Evolutionary conservation across 208 protist species (phyloP).

Genomic region (Acanthamoeba lenticulata): DNA sequence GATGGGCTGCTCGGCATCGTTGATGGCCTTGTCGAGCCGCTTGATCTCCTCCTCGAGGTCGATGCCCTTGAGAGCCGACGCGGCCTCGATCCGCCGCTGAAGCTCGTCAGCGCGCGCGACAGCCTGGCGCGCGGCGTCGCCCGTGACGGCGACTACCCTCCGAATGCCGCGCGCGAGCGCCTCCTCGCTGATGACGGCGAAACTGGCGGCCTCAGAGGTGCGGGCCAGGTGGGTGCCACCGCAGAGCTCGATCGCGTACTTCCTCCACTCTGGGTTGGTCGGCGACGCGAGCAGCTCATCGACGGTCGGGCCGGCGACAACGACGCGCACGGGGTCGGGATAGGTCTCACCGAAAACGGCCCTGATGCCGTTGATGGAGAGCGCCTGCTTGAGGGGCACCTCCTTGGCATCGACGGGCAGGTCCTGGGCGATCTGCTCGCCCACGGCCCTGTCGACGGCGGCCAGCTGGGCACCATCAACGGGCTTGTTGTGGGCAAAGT

Average conservation of each 20-base stretch:
- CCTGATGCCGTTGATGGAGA: constrained; percentile 84
- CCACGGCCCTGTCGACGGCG: constrained; percentile 95
- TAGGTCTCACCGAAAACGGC: constrained; percentile 98
- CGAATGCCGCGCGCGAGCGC: constrained; percentile 88
- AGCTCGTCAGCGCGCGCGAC: constrained; percentile 24
- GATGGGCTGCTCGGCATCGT: neutral
- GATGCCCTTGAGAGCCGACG: neutral
- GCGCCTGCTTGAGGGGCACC: constrained; percentile 87
- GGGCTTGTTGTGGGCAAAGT: constrained; percentile 64
- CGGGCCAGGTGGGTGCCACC: constrained; percentile 95
- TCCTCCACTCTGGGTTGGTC: constrained; percentile 89
- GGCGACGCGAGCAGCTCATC: constrained; percentile 92
- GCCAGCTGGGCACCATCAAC: constrained; percentile 86
- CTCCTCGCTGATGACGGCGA: constrained; percentile 94
- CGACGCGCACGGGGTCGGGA: constrained; percentile 97
- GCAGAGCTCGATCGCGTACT: constrained; percentile 97
- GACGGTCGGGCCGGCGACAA: constrained; percentile 94
- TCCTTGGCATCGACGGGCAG: constrained; percentile 91
- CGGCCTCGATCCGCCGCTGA: constrained; percentile 23
- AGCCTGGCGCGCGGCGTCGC: constrained; percentile 68
- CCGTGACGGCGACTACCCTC: constrained; percentile 84
- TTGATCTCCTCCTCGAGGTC: constrained; percentile 44
- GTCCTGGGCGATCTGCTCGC: constrained; percentile 89
- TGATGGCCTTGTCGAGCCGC: constrained; percentile 11
- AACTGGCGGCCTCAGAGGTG: constrained; percentile 90